These are phyloP conservation scores for Penicillium sclerotiorum DNA, from an alignment of 2,329 filamentous ascomycete species.

Conservation along the genomic window DNA sequence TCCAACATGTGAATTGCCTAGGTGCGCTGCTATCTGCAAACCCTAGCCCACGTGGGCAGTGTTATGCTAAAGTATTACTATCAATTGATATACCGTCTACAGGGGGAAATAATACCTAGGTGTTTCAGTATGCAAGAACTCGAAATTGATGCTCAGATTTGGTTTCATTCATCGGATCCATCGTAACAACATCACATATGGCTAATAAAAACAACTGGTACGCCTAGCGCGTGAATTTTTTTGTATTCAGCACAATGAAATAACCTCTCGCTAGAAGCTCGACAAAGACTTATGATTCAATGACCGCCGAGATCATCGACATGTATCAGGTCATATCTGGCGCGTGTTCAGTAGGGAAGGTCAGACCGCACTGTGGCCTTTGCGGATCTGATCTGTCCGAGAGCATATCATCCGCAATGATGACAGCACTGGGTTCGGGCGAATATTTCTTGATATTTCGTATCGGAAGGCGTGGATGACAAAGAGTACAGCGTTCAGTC, in stretches of 20 bases:
- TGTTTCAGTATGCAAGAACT: no score
- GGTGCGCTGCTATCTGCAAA: no score
- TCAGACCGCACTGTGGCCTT: not conserved
- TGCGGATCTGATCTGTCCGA: not conserved
- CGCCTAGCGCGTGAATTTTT: not conserved
- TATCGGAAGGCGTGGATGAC: not conserved
- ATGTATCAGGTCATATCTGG: not conserved
- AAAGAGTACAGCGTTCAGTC: constrained; percentile 8
- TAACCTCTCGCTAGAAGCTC: not conserved
- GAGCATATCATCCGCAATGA: constrained; percentile 1
- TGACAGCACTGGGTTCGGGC: constrained; percentile 24
- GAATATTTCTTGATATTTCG: constrained; percentile 1
- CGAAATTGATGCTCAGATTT: no score
- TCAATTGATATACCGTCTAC: no score
- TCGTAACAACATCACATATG: constrained; percentile 9
- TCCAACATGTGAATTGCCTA: no score
- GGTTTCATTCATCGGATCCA: constrained; percentile 10
- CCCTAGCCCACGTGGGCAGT: no score
- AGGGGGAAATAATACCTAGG: no score
- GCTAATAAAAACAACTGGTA: constrained; percentile 1
- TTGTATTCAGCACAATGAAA: not conserved
- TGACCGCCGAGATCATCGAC: not conserved
- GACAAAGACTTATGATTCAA: not conserved
- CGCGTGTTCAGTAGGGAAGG: not conserved
- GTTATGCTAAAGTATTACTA: no score